A percentile compares a stretch with the other conserved stretches of the same genome.
Conservation (phyloP, 2,329 filamentous ascomycete species). For the Cladophialophora exuberans region DNA sequence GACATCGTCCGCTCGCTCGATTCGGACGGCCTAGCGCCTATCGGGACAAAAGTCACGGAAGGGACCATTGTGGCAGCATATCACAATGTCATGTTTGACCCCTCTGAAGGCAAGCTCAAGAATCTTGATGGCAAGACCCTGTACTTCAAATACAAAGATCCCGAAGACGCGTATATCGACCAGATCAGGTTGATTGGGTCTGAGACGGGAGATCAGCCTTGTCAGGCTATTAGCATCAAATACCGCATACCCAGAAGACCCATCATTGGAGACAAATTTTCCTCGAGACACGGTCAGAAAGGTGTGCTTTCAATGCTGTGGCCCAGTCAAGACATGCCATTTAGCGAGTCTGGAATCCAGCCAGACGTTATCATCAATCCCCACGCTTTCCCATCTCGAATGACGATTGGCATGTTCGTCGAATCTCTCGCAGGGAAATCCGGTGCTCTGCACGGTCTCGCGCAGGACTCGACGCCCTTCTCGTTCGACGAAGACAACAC, state of each 20-base stretch:
- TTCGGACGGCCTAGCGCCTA: slow-evolving; percentile 80
- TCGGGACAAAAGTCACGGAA: slow-evolving; percentile 76
- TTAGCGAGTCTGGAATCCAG: slow-evolving; percentile 93
- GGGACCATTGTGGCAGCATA: slow-evolving; percentile 87
- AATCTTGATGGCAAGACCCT: slow-evolving; percentile 86
- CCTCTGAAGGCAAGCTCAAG: slow-evolving; percentile 70
- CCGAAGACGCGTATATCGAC: slow-evolving; percentile 85
- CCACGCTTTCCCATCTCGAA: slow-evolving; percentile 97
- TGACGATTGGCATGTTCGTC: slow-evolving; percentile 99
- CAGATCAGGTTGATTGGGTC: slow-evolving; percentile 89
- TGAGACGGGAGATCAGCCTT: slow-evolving; percentile 79
- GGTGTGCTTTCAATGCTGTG: slow-evolving; percentile 96
- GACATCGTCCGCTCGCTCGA: slow-evolving; percentile 75
- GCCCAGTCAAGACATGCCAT: slow-evolving; percentile 92
- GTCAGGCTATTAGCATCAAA: slow-evolving; percentile 89
- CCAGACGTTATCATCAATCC: slow-evolving; percentile 99
- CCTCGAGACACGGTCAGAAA: slow-evolving; percentile 96
- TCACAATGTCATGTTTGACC: slow-evolving; percentile 81
- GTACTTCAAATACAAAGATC: slow-evolving; percentile 92
- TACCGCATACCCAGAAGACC: slow-evolving; percentile 87
- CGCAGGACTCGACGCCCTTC: slow-evolving; percentile 95
- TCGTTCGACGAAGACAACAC: slow-evolving; percentile 91
- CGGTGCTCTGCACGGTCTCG: slow-evolving; percentile 90
- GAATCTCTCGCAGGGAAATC: slow-evolving; percentile 96
- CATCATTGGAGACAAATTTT: slow-evolving; percentile 98